phyloP scores from a whole-genome alignment of 306 rosid genomes.

The Fragaria vesca region DNA sequence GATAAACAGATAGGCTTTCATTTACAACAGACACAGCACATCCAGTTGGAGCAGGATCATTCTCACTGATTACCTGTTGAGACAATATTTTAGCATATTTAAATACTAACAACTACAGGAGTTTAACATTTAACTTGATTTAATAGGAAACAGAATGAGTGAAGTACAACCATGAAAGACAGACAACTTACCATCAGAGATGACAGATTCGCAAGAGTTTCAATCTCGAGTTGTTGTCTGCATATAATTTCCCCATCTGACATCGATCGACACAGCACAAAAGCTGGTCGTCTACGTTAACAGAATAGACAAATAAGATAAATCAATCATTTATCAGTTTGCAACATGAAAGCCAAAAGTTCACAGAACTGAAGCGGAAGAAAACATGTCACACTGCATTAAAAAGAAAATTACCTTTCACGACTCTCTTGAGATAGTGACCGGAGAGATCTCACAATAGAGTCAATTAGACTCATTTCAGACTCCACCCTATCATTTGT shows the following conservation, averaged over 20 bases:
- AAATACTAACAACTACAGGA: not conserved
- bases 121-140: not conserved
- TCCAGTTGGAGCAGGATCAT: slow-evolving; percentile 41
- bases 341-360: not conserved
- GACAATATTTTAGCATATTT: not conserved
- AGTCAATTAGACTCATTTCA: slow-evolving; percentile 72
- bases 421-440: slow-evolving; percentile 91
- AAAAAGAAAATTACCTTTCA: slow-evolving; percentile 51
- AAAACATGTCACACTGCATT: not conserved
- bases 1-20: slow-evolving; percentile 45
- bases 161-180: not conserved
- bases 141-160: not conserved
- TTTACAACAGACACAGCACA: slow-evolving; percentile 45
- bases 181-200: slow-evolving; percentile 45
- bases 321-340: not conserved
- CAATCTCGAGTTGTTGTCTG: slow-evolving; percentile 58
- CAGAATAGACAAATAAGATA: not conserved
- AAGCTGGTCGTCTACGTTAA: slow-evolving; percentile 40
- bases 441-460: slow-evolving; percentile 71
- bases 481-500: slow-evolving; percentile 65
- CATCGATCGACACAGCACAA: slow-evolving; percentile 29
- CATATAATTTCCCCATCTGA: slow-evolving; percentile 29
- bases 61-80: slow-evolving; percentile 39
- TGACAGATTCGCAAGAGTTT: slow-evolving; percentile 73
- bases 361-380: not conserved